Percentiles rank a stretch among this genome's conserved stretches.
phyloP scores from a whole-genome alignment of 192 early-diverging fungal genomes.

The Backusella tuberculispora region DNA sequence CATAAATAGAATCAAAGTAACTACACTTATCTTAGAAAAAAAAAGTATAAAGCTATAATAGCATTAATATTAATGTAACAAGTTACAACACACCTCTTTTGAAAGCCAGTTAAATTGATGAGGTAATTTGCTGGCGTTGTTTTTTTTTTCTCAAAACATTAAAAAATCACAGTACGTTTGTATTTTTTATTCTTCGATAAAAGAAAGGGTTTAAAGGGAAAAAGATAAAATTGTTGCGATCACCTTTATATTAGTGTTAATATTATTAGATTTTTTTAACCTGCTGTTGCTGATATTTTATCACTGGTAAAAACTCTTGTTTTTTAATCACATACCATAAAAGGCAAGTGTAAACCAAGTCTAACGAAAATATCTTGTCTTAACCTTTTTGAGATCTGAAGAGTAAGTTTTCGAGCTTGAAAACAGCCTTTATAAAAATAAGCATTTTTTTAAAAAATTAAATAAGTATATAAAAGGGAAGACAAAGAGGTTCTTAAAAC shows the following conservation, averaged over 20 bases:
- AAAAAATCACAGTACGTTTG: background rate
- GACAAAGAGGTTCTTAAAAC: constrained; percentile 16
- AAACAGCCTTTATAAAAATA: background rate
- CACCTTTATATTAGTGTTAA: too few species aligned
- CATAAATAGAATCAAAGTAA: background rate
- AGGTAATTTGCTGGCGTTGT: background rate
- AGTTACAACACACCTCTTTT: background rate
- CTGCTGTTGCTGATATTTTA: background rate
- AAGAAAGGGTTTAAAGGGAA: background rate
- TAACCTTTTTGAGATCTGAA: constrained; percentile 1
- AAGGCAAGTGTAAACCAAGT: background rate
- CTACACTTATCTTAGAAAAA: background rate
- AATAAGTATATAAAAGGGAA: background rate
- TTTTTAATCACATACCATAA: background rate
- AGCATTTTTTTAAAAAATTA: background rate
- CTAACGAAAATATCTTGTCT: constrained; percentile 2
- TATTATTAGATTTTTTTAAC: background rate
- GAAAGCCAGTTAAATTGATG: constrained; percentile 15
- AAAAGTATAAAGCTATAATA: background rate
- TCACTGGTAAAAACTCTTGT: background rate
- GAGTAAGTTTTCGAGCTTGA: background rate
- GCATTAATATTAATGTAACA: background rate
- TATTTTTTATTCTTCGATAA: background rate
- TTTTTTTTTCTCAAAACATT: constrained; percentile 2
- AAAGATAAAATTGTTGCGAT: background rate